Base-by-base conservation (phyloP, 2,329 filamentous ascomycete species). In the Exophiala lecanii-corni region DNA sequence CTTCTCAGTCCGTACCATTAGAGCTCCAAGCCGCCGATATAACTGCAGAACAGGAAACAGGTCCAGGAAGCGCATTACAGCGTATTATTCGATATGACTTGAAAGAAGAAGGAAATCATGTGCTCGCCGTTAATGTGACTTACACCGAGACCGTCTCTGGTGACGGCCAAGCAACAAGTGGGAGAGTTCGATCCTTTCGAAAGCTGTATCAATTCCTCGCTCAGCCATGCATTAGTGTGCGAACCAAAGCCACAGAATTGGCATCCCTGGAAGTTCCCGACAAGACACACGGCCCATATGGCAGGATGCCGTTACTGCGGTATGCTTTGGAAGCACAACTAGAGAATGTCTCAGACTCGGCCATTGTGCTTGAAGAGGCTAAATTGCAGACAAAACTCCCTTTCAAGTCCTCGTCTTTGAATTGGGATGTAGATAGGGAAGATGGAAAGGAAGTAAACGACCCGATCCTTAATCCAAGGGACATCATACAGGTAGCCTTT, bases 141-240 rank as follows among this genome's bases (percentile, higher is more conserved):
- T 97, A 97, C 67, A 94, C 89, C 41, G 91, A 97, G 66, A 89
- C 86, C 0, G 77, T 76, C 3, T 59, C 61, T 1, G 62, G 64
- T 25, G 65, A 66, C 16, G 59, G 61, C 20, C 62, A 68, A 50
- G 72, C 73, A 16, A 73, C 71, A 2, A 71, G 72, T 43, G 75
- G 74, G 3, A 77, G 87, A 37, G 83, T 86, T 26, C 74, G 92
- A 47, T 94, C 88, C 7, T 97, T 97, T 61, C 75, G 91, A 54
- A 97, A 97, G 68, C 70, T 98, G 47, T 98, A 97, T 64, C 92
- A 97, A 64, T 98, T 98, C 61, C 82, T 94, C 42, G 92, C 89
- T 60, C 91, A 94, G 69, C 81, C 87, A 28, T 85, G 89, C 47
- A 71, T 98, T 54, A 87, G 89, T 51, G 91, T 98, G 46, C 75